Conservation (phyloP, 805 yeast genomes). For the Candida golubevii region DNA sequence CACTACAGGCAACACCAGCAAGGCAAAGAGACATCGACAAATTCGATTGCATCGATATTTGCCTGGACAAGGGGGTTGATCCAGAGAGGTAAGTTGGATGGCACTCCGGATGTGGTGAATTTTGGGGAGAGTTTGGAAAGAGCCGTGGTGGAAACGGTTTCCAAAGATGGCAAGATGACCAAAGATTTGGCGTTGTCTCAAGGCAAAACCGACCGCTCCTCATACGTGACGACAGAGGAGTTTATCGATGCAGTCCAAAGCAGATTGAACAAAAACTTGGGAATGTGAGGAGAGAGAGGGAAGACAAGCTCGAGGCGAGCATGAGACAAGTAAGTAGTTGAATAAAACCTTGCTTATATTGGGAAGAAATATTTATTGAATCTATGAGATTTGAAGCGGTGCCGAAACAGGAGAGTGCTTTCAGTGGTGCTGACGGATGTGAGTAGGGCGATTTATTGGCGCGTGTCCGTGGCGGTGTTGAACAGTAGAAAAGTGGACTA, state of each 20-base stretch:
- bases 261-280: conserved; percentile 37
- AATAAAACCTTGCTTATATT: too few species aligned
- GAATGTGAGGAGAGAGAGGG: background rate
- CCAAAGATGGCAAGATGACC: conserved; percentile 73
- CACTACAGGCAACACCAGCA: conserved; percentile 78
- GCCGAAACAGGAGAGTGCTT: too few species aligned
- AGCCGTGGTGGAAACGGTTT: conserved; percentile 69
- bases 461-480: too few species aligned
- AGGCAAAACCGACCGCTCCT: conserved; percentile 55
- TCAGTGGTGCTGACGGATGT: too few species aligned
- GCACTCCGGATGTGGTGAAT: conserved; percentile 62
- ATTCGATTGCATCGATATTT: conserved; percentile 79
- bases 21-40: conserved; percentile 80
- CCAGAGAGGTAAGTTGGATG: conserved; percentile 75
- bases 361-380: too few species aligned
- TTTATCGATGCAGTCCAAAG: conserved; percentile 74
- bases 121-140: conserved; percentile 64
- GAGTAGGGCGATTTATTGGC: too few species aligned
- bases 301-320: background rate
- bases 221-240: conserved; percentile 70
- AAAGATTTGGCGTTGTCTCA: conserved; percentile 75
- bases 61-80: conserved; percentile 85
- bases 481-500: too few species aligned
- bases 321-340: too few species aligned
- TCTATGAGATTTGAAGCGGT: too few species aligned